phyloP scores from a whole-genome alignment of 2,329 filamentous ascomycete species.

The Zymoseptoria pseudotritici region DNA sequence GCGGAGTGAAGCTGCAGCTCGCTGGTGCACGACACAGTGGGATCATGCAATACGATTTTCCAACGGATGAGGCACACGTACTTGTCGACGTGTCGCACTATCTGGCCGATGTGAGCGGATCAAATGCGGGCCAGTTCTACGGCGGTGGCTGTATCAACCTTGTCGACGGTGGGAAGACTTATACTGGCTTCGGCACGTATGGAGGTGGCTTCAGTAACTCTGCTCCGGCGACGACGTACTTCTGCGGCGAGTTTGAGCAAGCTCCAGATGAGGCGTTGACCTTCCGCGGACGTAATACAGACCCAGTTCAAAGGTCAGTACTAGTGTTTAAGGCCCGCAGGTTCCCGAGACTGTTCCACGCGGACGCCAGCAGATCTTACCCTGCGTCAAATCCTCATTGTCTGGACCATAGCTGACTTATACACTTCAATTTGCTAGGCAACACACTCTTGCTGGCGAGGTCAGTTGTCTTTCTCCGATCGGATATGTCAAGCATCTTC shows the following conservation, averaged over 20 bases:
- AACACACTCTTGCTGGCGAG: conserved; percentile 19
- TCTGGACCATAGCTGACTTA: too few relatives aligned
- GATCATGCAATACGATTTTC: conserved; percentile 56
- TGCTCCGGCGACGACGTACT: conserved; percentile 52
- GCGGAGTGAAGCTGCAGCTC: conserved; percentile 52
- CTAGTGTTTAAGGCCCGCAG: too few relatives aligned
- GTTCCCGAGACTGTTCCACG: too few relatives aligned
- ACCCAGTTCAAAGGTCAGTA: conserved; percentile 14
- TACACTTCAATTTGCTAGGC: too few relatives aligned
- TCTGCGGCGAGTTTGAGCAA: conserved; percentile 54
- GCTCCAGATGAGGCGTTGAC: conserved; percentile 28
- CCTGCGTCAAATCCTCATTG: too few relatives aligned
- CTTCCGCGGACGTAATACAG: conserved; percentile 27
- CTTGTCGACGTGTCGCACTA: conserved; percentile 58
- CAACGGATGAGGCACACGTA: conserved; percentile 40
- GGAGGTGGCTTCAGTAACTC: conserved; percentile 56
- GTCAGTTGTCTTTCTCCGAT: background rate
- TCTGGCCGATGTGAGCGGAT: conserved; percentile 45
- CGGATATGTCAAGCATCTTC: background rate
- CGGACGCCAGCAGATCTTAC: too few relatives aligned
- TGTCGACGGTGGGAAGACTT: conserved; percentile 39
- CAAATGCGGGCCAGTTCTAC: conserved; percentile 48
- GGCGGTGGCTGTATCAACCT: conserved; percentile 52
- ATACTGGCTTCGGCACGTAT: conserved; percentile 53
- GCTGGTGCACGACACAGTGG: conserved; percentile 51